Conservation (phyloP, 768 basidiomycete genomes). For the Candolleomyces aberdarensis region DNA sequence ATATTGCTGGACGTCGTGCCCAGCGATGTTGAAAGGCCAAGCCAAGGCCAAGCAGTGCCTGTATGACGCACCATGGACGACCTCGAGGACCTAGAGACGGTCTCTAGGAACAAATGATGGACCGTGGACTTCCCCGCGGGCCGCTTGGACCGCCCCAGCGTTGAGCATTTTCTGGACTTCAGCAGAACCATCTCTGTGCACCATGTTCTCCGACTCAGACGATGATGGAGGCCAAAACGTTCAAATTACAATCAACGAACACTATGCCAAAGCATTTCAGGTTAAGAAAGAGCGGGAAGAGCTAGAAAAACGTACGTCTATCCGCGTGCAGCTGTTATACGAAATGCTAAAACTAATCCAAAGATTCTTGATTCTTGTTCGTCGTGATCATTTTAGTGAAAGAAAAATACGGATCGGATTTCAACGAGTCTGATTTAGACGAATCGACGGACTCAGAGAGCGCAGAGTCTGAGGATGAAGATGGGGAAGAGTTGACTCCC, state of each 20-base stretch:
- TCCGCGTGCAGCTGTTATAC: not conserved
- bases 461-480: slow-evolving; percentile 87
- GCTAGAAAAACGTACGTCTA: slow-evolving; percentile 63
- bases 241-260: slow-evolving; percentile 32
- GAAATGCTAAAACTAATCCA: not conserved
- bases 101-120: not conserved
- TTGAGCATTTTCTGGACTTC: not conserved
- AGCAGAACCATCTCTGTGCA: not conserved
- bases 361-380: not conserved
- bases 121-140: not conserved
- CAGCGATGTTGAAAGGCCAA: too few species aligned
- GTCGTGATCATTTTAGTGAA: slow-evolving; percentile 49
- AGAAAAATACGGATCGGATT: slow-evolving; percentile 83
- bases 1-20: too few species aligned
- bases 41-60: too few species aligned
- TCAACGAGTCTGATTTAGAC: slow-evolving; percentile 48
- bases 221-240: slow-evolving; percentile 17
- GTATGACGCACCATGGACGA: too few species aligned
- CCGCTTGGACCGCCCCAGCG: not conserved
- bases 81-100: too few species aligned
- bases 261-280: slow-evolving; percentile 73
- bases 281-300: slow-evolving; percentile 85
- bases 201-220: slow-evolving; percentile 23
- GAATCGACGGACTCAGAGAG: slow-evolving; percentile 65
- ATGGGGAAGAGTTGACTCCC: slow-evolving; percentile 92